Percentiles rank a stretch among this genome's conserved stretches.
Conservation (phyloP, 306 rosid species). For the Vigna trinervia region DNA sequence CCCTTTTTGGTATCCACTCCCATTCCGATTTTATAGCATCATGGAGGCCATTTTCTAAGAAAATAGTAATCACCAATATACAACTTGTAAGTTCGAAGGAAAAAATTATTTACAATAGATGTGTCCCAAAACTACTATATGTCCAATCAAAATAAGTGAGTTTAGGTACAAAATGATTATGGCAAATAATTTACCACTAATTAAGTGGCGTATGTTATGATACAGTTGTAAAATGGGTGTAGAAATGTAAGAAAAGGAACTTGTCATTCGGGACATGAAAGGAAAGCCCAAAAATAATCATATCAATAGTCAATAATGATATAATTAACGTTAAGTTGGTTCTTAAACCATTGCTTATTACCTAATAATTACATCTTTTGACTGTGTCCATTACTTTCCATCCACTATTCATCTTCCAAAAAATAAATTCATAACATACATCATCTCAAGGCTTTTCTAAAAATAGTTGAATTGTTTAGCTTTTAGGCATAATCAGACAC, state of each 20-base stretch:
- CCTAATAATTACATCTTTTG: conserved; percentile 54
- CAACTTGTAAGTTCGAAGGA: background rate
- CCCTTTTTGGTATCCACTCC: background rate
- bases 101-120: background rate
- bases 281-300: conserved; percentile 31
- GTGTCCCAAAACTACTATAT: background rate
- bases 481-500: too few species aligned
- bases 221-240: conserved; percentile 18
- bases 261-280: conserved; percentile 41
- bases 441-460: background rate
- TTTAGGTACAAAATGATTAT: background rate
- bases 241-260: conserved; percentile 10
- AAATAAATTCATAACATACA: background rate
- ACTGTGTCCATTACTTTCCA: conserved; percentile 47
- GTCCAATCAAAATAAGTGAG: background rate
- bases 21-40: background rate
- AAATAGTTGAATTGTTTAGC: too few species aligned
- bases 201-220: conserved; percentile 6
- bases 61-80: background rate
- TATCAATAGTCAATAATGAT: conserved; percentile 45
- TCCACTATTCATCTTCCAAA: background rate
- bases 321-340: conserved; percentile 45
- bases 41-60: background rate
- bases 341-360: conserved; percentile 51
- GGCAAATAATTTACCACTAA: conserved; percentile 18